phyloP scores from a whole-genome alignment of 306 rosid genomes.

The Quercus gilva region DNA sequence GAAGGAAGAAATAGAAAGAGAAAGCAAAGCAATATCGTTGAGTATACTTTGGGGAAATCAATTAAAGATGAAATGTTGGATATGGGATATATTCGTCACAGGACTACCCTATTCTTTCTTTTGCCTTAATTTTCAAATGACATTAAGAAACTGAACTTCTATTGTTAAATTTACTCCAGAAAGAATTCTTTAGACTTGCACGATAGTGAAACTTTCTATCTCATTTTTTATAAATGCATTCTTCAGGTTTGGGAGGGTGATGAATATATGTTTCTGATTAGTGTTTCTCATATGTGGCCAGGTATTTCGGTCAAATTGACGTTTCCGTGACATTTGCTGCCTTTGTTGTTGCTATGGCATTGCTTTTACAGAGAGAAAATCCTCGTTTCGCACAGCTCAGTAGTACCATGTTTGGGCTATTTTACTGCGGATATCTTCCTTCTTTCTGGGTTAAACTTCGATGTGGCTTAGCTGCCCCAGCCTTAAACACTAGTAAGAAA shows the following conservation, averaged over 20 bases:
- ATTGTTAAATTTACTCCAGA: background rate
- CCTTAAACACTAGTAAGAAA: slow-evolving; percentile 72
- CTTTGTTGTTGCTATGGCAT: slow-evolving; percentile 73
- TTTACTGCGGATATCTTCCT: slow-evolving; percentile 97
- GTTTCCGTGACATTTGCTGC: slow-evolving; percentile 92
- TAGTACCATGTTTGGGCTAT: slow-evolving; percentile 89
- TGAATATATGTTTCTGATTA: slow-evolving; percentile 32
- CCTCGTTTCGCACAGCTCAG: slow-evolving; percentile 96
- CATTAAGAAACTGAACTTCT: background rate
- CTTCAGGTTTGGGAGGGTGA: slow-evolving; percentile 5
- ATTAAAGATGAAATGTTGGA: no score
- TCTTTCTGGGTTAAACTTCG: slow-evolving; percentile 99
- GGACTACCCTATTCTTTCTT: background rate
- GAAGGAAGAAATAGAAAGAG: no score
- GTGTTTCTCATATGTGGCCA: slow-evolving; percentile 38
- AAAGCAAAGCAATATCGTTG: no score
- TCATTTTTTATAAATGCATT: background rate
- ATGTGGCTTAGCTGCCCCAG: slow-evolving; percentile 91
- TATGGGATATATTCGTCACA: background rate
- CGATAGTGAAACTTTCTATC: background rate
- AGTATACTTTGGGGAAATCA: no score
- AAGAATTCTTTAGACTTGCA: background rate
- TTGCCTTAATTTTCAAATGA: background rate
- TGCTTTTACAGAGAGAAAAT: slow-evolving; percentile 84
- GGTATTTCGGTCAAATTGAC: slow-evolving; percentile 88